Conservation (phyloP, 805 yeast species). For the Starmerella vitae region DNA sequence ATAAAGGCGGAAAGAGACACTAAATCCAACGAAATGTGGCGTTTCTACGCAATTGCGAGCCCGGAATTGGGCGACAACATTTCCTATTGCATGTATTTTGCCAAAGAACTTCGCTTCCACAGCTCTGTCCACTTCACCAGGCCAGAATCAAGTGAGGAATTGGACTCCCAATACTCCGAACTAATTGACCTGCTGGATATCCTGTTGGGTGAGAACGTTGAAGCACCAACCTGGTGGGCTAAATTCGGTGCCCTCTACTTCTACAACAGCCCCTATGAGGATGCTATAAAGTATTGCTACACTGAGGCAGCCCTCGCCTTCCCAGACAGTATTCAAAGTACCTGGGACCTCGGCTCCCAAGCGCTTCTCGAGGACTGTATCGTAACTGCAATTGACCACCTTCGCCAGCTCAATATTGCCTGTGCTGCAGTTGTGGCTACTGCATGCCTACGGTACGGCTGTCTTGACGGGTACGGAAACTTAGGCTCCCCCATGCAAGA, state of each 20-base stretch:
- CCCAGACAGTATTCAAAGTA: neutral
- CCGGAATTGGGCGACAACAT: too few relatives aligned
- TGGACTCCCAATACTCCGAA: too few relatives aligned
- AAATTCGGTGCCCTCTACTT: neutral
- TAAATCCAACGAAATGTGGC: too few relatives aligned
- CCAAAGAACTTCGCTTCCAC: too few relatives aligned
- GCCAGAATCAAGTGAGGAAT: too few relatives aligned
- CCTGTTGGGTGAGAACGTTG: neutral
- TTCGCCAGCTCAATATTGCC: conserved; percentile 12
- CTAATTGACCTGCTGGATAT: too few relatives aligned
- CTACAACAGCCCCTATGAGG: neutral
- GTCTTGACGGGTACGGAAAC: conserved; percentile 7
- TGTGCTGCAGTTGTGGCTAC: conserved; percentile 16
- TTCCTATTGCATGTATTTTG: too few relatives aligned
- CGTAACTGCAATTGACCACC: conserved; percentile 12
- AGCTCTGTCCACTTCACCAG: too few relatives aligned
- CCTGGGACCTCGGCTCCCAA: conserved; percentile 20
- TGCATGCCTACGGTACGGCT: conserved; percentile 13
- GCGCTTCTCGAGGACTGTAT: conserved; percentile 13
- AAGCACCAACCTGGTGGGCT: neutral
- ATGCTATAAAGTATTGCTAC: neutral
- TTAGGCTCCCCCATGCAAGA: neutral
- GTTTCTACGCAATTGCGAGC: too few relatives aligned
- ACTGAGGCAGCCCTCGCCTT: neutral
- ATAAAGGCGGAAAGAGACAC: neutral